Evolutionary conservation across 345 rosid genomes (phyloP).

Genomic region (Carallia brachiata): DNA sequence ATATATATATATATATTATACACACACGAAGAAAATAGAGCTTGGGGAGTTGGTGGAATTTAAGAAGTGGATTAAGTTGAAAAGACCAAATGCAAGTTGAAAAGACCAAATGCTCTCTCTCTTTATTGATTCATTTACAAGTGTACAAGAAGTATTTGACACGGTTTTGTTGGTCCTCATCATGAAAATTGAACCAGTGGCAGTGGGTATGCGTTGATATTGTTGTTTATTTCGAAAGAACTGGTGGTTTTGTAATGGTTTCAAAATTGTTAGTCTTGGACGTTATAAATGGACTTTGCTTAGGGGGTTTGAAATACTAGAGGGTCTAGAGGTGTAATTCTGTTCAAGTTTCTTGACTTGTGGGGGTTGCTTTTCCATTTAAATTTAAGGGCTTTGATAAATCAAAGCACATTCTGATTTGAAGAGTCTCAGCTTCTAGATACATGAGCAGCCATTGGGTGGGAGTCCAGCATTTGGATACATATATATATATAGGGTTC

Average conservation of each 20-base stretch:
- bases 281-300: not conserved
- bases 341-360: constrained; percentile 31
- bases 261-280: constrained; percentile 1
- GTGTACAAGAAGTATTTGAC: constrained; percentile 5
- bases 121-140: not conserved
- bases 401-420: not conserved
- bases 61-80: constrained; percentile 20
- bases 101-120: not conserved
- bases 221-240: not conserved
- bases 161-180: constrained; percentile 3
- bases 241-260: not conserved
- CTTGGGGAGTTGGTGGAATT: constrained; percentile 9
- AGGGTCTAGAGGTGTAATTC: constrained; percentile 18
- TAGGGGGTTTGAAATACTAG: constrained; percentile 9
- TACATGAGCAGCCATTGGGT: constrained; percentile 3
- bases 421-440: constrained; percentile 33
- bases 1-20: too few relatives aligned
- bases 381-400: not conserved
- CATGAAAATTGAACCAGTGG: not conserved
- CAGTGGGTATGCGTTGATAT: not conserved
- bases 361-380: not conserved
- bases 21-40: not conserved
- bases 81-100: constrained; percentile 10
- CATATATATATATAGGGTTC: too few relatives aligned
- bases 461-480: not conserved